Conservation (phyloP, 495 filamentous ascomycete genomes). For the Astrothelium subdiscretum region DNA sequence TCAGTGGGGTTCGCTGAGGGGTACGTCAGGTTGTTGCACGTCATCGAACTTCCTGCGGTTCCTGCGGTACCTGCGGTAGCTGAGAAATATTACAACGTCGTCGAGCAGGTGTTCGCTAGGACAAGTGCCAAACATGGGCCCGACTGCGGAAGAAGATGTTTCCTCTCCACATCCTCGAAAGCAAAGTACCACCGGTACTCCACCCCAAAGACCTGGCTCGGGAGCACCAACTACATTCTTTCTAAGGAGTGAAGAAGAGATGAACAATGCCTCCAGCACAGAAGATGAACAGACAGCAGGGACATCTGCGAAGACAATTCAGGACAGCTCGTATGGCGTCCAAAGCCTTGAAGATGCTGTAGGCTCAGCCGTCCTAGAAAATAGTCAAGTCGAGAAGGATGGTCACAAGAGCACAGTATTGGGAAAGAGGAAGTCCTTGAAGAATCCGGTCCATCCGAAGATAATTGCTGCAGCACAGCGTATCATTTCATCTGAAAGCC, state of each 20-base stretch:
- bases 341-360: constrained; percentile 51
- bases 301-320: constrained; percentile 3
- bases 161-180: neutral
- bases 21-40: neutral
- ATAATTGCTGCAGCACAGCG: constrained; percentile 17
- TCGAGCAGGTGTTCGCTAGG: too few relatives aligned
- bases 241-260: constrained; percentile 26
- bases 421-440: constrained; percentile 14
- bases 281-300: constrained; percentile 4
- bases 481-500: constrained; percentile 13
- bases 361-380: constrained; percentile 27
- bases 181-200: neutral
- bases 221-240: constrained; percentile 27
- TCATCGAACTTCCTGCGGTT: neutral
- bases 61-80: too few relatives aligned
- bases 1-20: neutral
- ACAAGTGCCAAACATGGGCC: too few relatives aligned
- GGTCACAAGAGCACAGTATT: neutral
- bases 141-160: neutral
- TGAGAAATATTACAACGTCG: too few relatives aligned
- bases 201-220: neutral
- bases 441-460: constrained; percentile 15
- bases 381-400: constrained; percentile 11
- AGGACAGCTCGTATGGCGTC: constrained; percentile 47
- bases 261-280: constrained; percentile 14